phyloP scores from a whole-genome alignment of 495 filamentous ascomycete genomes.

The Penicillium chermesinum region DNA sequence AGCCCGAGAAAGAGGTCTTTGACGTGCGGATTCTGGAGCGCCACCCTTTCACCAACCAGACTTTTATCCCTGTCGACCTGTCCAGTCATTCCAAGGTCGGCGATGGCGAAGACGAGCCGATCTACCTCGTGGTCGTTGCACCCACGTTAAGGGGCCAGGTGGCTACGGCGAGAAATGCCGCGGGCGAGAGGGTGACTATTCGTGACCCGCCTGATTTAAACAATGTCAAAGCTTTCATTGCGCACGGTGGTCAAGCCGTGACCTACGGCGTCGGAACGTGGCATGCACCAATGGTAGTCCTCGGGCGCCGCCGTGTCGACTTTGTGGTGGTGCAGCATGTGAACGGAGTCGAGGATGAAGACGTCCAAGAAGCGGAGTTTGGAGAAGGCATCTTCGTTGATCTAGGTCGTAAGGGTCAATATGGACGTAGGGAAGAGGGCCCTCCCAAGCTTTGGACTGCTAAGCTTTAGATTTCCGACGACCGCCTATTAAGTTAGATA shows the following conservation, averaged over 20 bases:
- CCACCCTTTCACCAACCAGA: slow-evolving; percentile 91
- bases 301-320: slow-evolving; percentile 63
- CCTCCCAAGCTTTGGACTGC: slow-evolving; percentile 22
- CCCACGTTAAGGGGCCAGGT: slow-evolving; percentile 50
- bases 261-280: slow-evolving; percentile 90
- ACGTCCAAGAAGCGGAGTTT: slow-evolving; percentile 79
- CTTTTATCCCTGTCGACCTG: slow-evolving; percentile 75
- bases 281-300: slow-evolving; percentile 95
- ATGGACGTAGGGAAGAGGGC: slow-evolving; percentile 31
- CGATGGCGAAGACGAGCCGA: slow-evolving; percentile 26
- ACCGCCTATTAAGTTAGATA: too few species aligned
- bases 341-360: slow-evolving; percentile 78
- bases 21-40: slow-evolving; percentile 76
- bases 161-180: slow-evolving; percentile 29
- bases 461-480: slow-evolving; percentile 12
- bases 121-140: slow-evolving; percentile 88
- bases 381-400: slow-evolving; percentile 34
- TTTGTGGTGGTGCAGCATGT: slow-evolving; percentile 88
- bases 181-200: slow-evolving; percentile 29
- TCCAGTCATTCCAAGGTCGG: slow-evolving; percentile 29
- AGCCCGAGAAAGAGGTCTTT: slow-evolving; percentile 44
- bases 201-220: slow-evolving; percentile 68
- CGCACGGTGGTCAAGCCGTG: slow-evolving; percentile 74
- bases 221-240: slow-evolving; percentile 71
- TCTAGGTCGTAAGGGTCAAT: slow-evolving; percentile 23